Evolutionary conservation across 1,284 basidiomycete genomes (phyloP).

Genomic region (Moesziomyces globuligerus): DNA sequence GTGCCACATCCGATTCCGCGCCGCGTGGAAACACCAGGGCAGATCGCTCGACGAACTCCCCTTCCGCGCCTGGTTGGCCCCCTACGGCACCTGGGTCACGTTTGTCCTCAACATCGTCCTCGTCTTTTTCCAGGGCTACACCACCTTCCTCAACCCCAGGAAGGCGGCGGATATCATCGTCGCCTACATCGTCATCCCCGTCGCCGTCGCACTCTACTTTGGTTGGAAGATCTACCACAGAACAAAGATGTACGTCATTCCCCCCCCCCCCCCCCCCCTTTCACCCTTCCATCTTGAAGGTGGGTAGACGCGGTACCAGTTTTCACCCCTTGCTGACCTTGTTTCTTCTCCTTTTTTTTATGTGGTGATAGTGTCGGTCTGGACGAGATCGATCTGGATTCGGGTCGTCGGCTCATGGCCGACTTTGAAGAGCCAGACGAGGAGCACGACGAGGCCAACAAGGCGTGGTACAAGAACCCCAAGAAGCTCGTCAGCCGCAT

Average conservation of each 20-base stretch:
- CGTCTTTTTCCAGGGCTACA: constrained; percentile 55
- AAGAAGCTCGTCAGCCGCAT: constrained; percentile 24
- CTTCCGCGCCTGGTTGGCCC: constrained; percentile 39
- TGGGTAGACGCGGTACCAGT: too few species aligned
- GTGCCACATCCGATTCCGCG: constrained; percentile 53
- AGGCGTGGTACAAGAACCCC: constrained; percentile 27
- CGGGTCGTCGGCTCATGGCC: constrained; percentile 26
- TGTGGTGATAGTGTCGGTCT: constrained; percentile 6
- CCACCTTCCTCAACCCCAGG: constrained; percentile 41
- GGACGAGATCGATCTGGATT: constrained; percentile 40
- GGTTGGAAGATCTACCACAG: constrained; percentile 72
- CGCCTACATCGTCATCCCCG: constrained; percentile 78
- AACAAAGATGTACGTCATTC: constrained; percentile 52
- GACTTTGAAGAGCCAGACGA: constrained; percentile 12
- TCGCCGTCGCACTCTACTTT: constrained; percentile 81
- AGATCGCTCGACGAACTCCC: constrained; percentile 39
- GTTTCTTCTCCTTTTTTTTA: not conserved
- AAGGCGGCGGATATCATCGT: constrained; percentile 77
- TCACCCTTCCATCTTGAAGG: too few species aligned
- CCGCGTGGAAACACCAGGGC: constrained; percentile 38
- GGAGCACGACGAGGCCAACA: not conserved
- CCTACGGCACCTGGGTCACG: constrained; percentile 31
- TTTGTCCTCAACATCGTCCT: constrained; percentile 41
- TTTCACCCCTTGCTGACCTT: not conserved
- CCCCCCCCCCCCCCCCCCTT: not conserved